A percentile compares a stretch with the other conserved stretches of the same genome.
These are phyloP conservation scores for Hypericum androsaemum DNA, from an alignment of 345 rosid species.

Conservation along the genomic window DNA sequence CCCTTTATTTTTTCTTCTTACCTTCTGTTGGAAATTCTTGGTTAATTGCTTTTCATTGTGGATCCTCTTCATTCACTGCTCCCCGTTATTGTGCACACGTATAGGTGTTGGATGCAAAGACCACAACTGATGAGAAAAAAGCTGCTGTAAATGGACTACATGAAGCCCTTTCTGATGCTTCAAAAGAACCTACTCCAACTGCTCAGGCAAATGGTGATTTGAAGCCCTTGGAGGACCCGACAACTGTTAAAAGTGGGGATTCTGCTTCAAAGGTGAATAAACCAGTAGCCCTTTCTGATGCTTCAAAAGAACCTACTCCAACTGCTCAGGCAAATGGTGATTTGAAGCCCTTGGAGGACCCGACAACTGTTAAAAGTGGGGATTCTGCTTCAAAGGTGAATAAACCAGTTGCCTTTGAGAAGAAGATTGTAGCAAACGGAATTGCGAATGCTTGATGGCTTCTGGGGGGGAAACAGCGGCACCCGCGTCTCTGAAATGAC, in stretches of 20 bases:
- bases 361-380: too few species aligned
- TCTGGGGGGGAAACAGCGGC: not conserved
- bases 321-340: conserved; percentile 20
- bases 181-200: not conserved
- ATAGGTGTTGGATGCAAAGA: conserved; percentile 25
- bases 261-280: not conserved
- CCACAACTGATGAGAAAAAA: conserved; percentile 5
- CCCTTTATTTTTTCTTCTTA: not conserved
- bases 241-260: conserved; percentile 19
- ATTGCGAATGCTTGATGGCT: conserved; percentile 41
- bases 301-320: conserved; percentile 3
- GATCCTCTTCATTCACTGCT: not conserved
- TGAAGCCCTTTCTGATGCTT: conserved; percentile 6
- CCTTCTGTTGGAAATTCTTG: not conserved
- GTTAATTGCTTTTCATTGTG: not conserved
- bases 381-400: conserved; percentile 8
- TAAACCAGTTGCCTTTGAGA: conserved; percentile 13
- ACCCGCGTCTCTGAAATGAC: too few species aligned
- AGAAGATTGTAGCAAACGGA: conserved; percentile 12
- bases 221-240: conserved; percentile 14
- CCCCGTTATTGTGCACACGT: not conserved
- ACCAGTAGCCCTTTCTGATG: not conserved
- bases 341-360: conserved; percentile 14
- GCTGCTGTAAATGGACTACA: conserved; percentile 5
- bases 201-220: conserved; percentile 22